Evolutionary conservation across 805 yeast genomes (phyloP).

Genomic region (Zygosaccharomyces gambellarensis): DNA sequence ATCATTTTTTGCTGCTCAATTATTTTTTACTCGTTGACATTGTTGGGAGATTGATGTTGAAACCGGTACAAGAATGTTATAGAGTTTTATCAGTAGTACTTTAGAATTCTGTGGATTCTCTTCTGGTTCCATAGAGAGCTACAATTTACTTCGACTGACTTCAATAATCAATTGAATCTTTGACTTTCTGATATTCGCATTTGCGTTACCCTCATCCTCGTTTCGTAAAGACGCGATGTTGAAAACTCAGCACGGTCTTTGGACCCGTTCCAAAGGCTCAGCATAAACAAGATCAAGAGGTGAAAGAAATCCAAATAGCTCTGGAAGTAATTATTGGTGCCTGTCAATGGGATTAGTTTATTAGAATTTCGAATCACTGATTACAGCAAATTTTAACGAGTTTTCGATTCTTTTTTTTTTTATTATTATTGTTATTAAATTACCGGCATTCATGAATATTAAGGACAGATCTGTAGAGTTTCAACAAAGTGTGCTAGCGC

Average conservation of each 20-base stretch:
- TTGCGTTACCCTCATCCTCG: background rate
- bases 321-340: background rate
- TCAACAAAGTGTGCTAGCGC: constrained; percentile 81
- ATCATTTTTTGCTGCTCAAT: too few species aligned
- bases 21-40: too few species aligned
- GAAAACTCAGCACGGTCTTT: background rate
- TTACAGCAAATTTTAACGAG: background rate
- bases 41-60: too few species aligned
- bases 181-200: background rate
- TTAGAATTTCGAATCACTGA: background rate
- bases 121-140: too few species aligned
- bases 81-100: too few species aligned
- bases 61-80: too few species aligned
- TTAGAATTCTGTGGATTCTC: too few species aligned
- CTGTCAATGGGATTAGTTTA: background rate
- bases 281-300: background rate
- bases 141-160: too few species aligned
- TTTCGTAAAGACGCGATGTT: constrained; percentile 1
- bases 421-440: background rate
- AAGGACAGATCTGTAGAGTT: constrained; percentile 91
- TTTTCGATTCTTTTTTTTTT: background rate
- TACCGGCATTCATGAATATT: constrained; percentile 27
- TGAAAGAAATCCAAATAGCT: background rate
- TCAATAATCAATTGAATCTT: too few species aligned
- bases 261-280: background rate